Conservation (phyloP, 78 protist genomes). For the Dictyostelium firmibasis region DNA sequence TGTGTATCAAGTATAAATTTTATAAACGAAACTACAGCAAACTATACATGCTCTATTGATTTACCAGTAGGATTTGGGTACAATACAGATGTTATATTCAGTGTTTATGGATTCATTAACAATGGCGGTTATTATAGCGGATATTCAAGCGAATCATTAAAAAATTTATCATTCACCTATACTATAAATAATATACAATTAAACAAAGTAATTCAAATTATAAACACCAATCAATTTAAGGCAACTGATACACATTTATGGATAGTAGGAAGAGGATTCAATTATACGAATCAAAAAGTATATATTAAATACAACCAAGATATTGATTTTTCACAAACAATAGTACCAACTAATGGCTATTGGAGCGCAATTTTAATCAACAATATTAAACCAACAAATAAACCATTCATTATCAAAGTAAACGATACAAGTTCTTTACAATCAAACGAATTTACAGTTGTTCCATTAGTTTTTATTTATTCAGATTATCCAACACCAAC, state of each 20-base stretch:
- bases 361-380: not conserved
- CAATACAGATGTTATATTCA: not conserved
- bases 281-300: not conserved
- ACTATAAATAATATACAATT: not conserved
- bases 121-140: not conserved
- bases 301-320: not conserved
- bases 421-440: not conserved
- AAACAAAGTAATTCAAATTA: not conserved
- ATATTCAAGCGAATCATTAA: not conserved
- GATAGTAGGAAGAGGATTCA: not conserved
- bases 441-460: not conserved
- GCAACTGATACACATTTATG: not conserved
- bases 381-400: not conserved
- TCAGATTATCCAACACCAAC: too few relatives aligned
- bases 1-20: not conserved
- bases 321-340: not conserved
- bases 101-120: not conserved
- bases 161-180: too few relatives aligned
- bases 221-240: not conserved
- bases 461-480: not conserved
- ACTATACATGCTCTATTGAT: not conserved
- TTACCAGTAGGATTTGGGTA: not conserved
- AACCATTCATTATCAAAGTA: not conserved
- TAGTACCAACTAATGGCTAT: not conserved
- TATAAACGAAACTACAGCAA: not conserved